A percentile compares a stretch with the other conserved stretches of the same genome.
These are phyloP conservation scores for Lactifluus hygrophoroides DNA, from an alignment of 768 basidiomycete genomes.

Conservation along the genomic window DNA sequence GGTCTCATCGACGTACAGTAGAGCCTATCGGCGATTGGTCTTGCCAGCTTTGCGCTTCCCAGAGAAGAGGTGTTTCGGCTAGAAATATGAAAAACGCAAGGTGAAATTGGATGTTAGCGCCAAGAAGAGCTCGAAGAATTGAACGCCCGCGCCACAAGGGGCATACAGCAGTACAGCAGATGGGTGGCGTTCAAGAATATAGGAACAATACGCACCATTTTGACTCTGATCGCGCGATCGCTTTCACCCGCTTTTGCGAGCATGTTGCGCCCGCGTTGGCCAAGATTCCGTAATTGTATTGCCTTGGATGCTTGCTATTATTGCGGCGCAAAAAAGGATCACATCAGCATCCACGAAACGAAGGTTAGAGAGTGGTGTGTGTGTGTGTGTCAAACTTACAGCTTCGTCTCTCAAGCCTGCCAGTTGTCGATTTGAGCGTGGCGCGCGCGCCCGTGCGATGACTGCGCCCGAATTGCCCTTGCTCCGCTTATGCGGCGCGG, in stretches of 20 bases:
- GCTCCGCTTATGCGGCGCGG: slow-evolving; percentile 46
- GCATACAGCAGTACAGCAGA: no score
- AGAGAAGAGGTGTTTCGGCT: slow-evolving; percentile 84
- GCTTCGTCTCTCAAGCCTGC: slow-evolving; percentile 71
- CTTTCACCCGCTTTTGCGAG: slow-evolving; percentile 87
- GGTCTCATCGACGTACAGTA: background rate
- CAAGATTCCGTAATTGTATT: slow-evolving; percentile 73
- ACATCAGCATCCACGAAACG: background rate
- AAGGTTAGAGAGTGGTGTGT: no score
- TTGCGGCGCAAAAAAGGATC: slow-evolving; percentile 12
- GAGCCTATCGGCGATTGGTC: slow-evolving; percentile 58
- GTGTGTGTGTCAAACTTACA: slow-evolving; percentile 42
- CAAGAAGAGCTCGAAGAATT: background rate
- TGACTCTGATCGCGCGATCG: slow-evolving; percentile 71
- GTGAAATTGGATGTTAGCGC: slow-evolving; percentile 3
- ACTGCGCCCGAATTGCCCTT: slow-evolving; percentile 57
- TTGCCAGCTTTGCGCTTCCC: slow-evolving; percentile 84
- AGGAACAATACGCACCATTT: slow-evolving; percentile 53
- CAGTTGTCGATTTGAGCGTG: slow-evolving; percentile 64
- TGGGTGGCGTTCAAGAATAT: background rate
- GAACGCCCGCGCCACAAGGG: no score
- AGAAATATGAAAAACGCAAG: slow-evolving; percentile 12
- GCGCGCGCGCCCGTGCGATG: slow-evolving; percentile 42
- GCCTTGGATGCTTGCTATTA: slow-evolving; percentile 72
- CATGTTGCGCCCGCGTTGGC: slow-evolving; percentile 80